phyloP scores from a whole-genome alignment of 2,329 filamentous ascomycete genomes.

The Trichophyton rubrum region DNA sequence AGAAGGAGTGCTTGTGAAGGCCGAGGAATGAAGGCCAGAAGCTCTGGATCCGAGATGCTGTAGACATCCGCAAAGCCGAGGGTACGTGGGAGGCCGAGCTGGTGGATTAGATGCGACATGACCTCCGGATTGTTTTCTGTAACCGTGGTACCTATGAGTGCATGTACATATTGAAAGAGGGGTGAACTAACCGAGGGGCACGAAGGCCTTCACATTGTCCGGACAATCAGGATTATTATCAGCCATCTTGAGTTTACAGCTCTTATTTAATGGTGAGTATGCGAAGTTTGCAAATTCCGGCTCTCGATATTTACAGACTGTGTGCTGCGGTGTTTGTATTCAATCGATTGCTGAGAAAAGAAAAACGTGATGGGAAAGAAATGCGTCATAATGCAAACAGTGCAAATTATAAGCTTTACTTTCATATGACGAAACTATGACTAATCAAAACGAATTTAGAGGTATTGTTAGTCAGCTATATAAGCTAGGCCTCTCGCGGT shows the following conservation, averaged over 20 bases:
- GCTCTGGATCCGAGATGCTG: conserved; percentile 71
- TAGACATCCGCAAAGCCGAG: conserved; percentile 83
- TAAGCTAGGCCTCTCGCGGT: not conserved
- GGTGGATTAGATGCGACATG: conserved; percentile 70
- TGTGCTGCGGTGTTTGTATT: too few species aligned
- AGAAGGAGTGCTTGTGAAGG: conserved; percentile 80
- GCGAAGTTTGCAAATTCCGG: not conserved
- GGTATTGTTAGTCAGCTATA: too few species aligned
- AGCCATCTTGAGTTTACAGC: conserved; percentile 17
- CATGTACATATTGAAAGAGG: not conserved
- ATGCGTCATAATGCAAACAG: too few species aligned
- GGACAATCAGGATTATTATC: conserved; percentile 26
- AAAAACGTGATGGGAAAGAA: too few species aligned
- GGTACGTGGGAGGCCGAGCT: conserved; percentile 66
- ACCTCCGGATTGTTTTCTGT: conserved; percentile 70
- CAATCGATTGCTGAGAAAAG: too few species aligned
- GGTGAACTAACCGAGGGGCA: conserved; percentile 32
- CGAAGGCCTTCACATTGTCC: conserved; percentile 35
- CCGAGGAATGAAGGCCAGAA: conserved; percentile 76
- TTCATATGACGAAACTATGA: too few species aligned
- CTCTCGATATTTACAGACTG: not conserved
- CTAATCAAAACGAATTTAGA: too few species aligned
- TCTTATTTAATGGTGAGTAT: not conserved
- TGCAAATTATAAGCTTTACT: too few species aligned
- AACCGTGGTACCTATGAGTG: conserved; percentile 4